Base-by-base conservation (phyloP, 1,139 yeast genomes). In the Sugiyamaella neomexicana region DNA sequence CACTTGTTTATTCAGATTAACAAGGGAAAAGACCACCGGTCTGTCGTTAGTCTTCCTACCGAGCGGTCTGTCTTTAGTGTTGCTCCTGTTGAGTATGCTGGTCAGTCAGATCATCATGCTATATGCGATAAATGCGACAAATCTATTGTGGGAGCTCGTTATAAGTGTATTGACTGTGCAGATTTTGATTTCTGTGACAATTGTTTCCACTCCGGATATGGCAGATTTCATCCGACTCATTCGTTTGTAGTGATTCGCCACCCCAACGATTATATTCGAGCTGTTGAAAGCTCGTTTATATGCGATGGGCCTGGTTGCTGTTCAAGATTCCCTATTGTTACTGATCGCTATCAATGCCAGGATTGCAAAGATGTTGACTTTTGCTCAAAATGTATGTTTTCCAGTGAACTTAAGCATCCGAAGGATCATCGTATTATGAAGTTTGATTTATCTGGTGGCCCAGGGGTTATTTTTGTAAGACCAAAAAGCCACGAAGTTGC, bases 121-220 rank as follows among this genome's bases (percentile, higher is more conserved):
- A 29, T 50, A 25, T 63, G 66, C 50, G 66, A 63, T 50, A 52
- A 45, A 7, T 63, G 66, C 45, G 55, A 60, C 15, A 23, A 31
- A 7, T 34, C 50, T 38, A 60, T 63, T 40, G 41, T 29, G 8
- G 61, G 63, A 16, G 20, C 13, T 27, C 75, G 86, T 51, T 80
- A 69, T 69, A 74, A 75, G 58, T 81, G 86, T 64, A 66, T 76
- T 57, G 71, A 73, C 16, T 81, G 86, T 61, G 63, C 69, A 1
- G 80, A 81, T 60, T 81, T 72, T 64, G 86, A 81, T 60, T 71
- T 79, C 57, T 81, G 86, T 65, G 68, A 68, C 25, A 53, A 60
- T 5, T 81, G 85, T 64, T 58, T 58, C 48, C 46, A 38, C 39
- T 46, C 43, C 34, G 10, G 34, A 4, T 46, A 48, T 15, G 16